phyloP scores from a whole-genome alignment of 106 monocot species.

The Iris macrosiphon region DNA sequence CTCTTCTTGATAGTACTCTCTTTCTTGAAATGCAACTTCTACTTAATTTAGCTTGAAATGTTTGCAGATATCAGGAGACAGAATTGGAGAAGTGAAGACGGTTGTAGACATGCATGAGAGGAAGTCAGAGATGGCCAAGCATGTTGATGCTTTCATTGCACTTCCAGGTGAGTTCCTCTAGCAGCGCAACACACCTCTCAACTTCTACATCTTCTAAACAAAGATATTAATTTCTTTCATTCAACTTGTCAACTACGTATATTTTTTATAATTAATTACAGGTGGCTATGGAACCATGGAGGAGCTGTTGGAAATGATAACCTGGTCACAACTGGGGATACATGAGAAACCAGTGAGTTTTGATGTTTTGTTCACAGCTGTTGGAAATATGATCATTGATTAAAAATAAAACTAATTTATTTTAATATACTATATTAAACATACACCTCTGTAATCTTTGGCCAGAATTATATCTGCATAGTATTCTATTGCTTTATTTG shows the following conservation, averaged over 20 bases:
- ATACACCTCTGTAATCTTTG: no score
- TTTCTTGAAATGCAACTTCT: no score
- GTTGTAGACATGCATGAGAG: constrained; percentile 93
- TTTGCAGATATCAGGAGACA: constrained; percentile 64
- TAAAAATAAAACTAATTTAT: no score
- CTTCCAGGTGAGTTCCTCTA: constrained; percentile 93
- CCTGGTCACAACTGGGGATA: constrained; percentile 97
- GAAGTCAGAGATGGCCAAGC: constrained; percentile 79
- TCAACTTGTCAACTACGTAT: neutral
- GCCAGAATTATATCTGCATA: no score
- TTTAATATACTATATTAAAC: no score
- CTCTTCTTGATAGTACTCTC: no score
- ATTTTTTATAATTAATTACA: constrained; percentile 5
- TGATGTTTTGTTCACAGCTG: neutral
- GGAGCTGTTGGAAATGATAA: constrained; percentile 91
- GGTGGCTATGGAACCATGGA: constrained; percentile 99
- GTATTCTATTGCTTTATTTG: no score
- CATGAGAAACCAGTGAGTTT: constrained; percentile 79
- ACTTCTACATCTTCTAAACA: no score
- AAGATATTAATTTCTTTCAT: neutral
- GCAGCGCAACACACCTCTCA: no score
- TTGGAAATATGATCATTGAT: no score
- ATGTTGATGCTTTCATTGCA: constrained; percentile 85
- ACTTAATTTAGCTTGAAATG: no score
- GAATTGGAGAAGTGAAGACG: constrained; percentile 56